A percentile compares a stretch with the other conserved stretches of the same genome.
These are phyloP conservation scores for Ceratocystis harringtonii DNA, from an alignment of 2,329 filamentous ascomycete species.

Conservation along the genomic window DNA sequence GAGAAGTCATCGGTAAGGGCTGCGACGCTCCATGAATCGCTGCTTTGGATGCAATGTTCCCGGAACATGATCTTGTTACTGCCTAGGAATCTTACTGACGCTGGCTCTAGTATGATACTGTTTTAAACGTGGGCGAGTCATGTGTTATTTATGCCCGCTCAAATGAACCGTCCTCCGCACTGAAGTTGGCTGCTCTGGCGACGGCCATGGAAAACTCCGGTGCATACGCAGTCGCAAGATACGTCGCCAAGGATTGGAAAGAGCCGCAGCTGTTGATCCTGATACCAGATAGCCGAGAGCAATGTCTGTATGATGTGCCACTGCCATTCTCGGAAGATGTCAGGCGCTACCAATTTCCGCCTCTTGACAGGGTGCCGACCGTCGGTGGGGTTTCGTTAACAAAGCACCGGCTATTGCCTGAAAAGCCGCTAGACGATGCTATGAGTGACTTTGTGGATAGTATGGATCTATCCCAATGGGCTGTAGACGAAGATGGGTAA, in stretches of 20 bases:
- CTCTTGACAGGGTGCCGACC: constrained; percentile 73
- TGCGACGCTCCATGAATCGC: neutral
- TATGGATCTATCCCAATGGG: constrained; percentile 70
- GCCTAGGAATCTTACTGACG: neutral
- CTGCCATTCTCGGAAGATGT: constrained; percentile 90
- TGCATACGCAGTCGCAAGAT: constrained; percentile 69
- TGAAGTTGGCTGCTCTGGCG: constrained; percentile 79
- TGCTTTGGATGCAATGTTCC: neutral
- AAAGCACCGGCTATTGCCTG: constrained; percentile 72
- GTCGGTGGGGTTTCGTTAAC: constrained; percentile 67
- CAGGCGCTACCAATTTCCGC: constrained; percentile 78
- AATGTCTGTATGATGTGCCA: constrained; percentile 79
- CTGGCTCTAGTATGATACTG: constrained; percentile 55
- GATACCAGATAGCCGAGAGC: constrained; percentile 63
- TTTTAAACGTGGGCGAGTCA: constrained; percentile 68
- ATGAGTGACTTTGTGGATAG: constrained; percentile 88
- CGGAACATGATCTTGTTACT: no score
- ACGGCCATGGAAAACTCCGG: constrained; percentile 75
- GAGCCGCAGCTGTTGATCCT: constrained; percentile 64
- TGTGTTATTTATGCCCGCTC: constrained; percentile 64
- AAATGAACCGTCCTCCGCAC: constrained; percentile 62
- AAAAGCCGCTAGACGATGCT: constrained; percentile 53
- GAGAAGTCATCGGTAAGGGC: constrained; percentile 47
- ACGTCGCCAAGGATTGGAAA: constrained; percentile 73
- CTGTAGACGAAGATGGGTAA: constrained; percentile 59